A percentile compares a stretch with the other conserved stretches of the same genome.
phyloP scores from a whole-genome alignment of 306 rosid genomes.

The Hylodesmum podocarpum region DNA sequence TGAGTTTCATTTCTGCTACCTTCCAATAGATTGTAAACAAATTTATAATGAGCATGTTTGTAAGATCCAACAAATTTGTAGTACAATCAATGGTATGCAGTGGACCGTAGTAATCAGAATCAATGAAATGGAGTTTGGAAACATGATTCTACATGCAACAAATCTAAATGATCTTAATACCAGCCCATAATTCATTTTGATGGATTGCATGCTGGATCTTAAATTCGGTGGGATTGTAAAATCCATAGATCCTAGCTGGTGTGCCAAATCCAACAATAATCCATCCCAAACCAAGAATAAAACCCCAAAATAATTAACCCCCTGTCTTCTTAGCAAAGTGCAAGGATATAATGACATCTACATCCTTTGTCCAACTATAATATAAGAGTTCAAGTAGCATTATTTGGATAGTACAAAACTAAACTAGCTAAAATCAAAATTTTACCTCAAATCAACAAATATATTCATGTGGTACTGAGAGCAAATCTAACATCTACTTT shows the following conservation, averaged over 20 bases:
- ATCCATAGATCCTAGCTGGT: neutral
- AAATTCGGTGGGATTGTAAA: neutral
- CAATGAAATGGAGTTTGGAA: neutral
- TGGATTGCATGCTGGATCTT: neutral
- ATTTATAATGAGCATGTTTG: neutral
- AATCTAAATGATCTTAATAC: neutral
- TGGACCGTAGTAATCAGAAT: neutral
- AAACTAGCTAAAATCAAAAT: neutral
- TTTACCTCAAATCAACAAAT: neutral
- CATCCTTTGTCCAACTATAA: neutral
- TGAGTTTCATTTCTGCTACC: neutral
- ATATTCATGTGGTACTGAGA: neutral
- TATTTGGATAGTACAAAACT: neutral
- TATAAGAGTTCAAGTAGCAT: neutral
- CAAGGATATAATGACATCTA: neutral
- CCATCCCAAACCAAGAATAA: neutral
- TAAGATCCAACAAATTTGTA: neutral
- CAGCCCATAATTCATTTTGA: neutral
- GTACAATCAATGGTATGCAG: neutral
- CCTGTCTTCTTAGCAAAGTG: neutral
- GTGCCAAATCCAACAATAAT: neutral
- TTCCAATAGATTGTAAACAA: neutral
- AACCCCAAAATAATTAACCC: neutral
- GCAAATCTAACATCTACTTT: neutral
- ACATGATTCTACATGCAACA: neutral